Conservation (phyloP, 1,284 basidiomycete species). For the Cryptococcus sp. region DNA sequence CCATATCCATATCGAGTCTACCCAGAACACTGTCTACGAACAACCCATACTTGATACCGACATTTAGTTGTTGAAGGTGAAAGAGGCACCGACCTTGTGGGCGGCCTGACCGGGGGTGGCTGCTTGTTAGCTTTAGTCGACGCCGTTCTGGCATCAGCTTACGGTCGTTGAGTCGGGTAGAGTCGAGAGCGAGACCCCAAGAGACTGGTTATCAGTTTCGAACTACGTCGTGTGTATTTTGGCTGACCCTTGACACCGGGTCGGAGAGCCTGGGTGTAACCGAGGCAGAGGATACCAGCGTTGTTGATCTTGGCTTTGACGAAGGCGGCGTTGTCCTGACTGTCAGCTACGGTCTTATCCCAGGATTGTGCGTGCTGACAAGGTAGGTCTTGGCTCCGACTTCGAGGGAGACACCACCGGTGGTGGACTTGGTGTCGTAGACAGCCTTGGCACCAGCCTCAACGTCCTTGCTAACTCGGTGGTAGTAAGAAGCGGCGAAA, state of each 20-base stretch:
- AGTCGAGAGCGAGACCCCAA: constrained; percentile 89
- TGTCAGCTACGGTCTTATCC: neutral
- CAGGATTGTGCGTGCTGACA: constrained; percentile 52
- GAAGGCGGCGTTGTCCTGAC: constrained; percentile 79
- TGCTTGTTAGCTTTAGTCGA: neutral
- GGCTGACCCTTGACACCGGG: constrained; percentile 73
- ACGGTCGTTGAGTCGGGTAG: constrained; percentile 70
- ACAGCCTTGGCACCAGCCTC: constrained; percentile 98
- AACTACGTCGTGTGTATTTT: no score
- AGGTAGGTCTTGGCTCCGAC: constrained; percentile 85
- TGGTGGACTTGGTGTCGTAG: constrained; percentile 90
- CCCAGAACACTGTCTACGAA: neutral
- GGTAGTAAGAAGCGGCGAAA: constrained; percentile 97
- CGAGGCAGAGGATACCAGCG: constrained; percentile 80
- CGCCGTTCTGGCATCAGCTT: constrained; percentile 5
- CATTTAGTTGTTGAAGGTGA: constrained; percentile 54
- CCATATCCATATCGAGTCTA: neutral
- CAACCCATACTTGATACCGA: neutral
- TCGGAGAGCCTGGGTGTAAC: constrained; percentile 85
- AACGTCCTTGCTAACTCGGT: constrained; percentile 83
- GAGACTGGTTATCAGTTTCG: constrained; percentile 53
- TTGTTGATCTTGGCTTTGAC: constrained; percentile 99
- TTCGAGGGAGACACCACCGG: constrained; percentile 84
- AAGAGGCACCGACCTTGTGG: constrained; percentile 56
- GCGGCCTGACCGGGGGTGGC: constrained; percentile 50